These are phyloP conservation scores for Cydonia oblonga DNA, from an alignment of 331 rosid species.

Conservation along the genomic window DNA sequence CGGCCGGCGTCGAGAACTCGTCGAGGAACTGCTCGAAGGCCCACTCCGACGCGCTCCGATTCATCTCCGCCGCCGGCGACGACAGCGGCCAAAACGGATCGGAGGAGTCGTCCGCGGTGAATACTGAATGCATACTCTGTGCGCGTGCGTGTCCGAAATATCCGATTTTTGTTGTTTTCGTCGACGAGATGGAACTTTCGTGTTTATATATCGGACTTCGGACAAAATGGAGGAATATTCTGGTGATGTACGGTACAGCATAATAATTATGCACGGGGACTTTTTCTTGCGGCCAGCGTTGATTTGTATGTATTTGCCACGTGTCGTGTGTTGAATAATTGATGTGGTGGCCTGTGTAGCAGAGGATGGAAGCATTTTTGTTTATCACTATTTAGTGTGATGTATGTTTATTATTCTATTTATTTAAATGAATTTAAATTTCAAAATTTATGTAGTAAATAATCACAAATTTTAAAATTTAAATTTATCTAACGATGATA, in stretches of 20 bases:
- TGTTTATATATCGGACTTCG: neutral
- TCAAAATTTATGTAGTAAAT: too few relatives aligned
- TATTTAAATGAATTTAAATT: too few relatives aligned
- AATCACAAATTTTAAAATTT: too few relatives aligned
- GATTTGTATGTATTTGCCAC: neutral
- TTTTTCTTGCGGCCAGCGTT: neutral
- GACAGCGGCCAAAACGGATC: constrained; percentile 14
- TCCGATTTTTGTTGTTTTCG: neutral
- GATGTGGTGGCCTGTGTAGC: neutral
- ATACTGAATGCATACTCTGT: constrained; percentile 15
- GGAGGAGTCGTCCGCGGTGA: constrained; percentile 21
- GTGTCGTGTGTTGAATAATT: neutral
- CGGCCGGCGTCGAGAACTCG: constrained; percentile 22
- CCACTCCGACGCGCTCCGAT: constrained; percentile 49
- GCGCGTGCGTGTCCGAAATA: neutral
- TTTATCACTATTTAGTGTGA: too few relatives aligned
- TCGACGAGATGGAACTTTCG: neutral
- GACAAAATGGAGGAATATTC: neutral
- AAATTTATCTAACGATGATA: too few relatives aligned
- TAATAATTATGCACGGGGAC: neutral
- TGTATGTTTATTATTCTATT: too few relatives aligned
- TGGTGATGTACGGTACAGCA: neutral
- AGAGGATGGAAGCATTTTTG: too few relatives aligned
- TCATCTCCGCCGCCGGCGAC: constrained; percentile 20
- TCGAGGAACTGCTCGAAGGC: constrained; percentile 37